phyloP scores from a whole-genome alignment of 2,329 filamentous ascomycete species.

The Sporothrix protearum region DNA sequence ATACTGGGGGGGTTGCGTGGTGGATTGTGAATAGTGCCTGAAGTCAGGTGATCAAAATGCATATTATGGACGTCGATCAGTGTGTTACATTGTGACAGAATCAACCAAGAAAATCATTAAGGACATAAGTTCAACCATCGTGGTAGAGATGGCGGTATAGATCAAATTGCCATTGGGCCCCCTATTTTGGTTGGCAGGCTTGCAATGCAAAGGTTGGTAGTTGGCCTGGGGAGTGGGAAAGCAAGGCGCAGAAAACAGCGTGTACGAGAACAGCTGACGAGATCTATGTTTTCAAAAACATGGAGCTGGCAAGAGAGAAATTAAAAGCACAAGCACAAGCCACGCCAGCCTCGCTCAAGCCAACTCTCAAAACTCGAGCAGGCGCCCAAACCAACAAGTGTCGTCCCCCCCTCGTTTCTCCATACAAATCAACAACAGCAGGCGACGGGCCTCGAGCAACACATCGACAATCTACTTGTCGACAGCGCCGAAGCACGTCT shows the following conservation, averaged over 20 bases:
- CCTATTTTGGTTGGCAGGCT: slow-evolving; percentile 13
- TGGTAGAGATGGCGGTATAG: not conserved
- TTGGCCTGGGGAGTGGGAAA: not conserved
- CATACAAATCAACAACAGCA: not conserved
- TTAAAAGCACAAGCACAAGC: not conserved
- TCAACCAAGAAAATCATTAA: slow-evolving; percentile 8
- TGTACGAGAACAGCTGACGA: slow-evolving; percentile 19
- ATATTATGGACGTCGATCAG: too few relatives aligned
- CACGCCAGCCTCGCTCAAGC: not conserved
- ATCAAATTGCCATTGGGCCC: slow-evolving; percentile 1
- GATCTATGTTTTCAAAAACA: slow-evolving; percentile 13
- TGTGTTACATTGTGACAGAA: not conserved
- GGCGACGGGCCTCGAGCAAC: not conserved
- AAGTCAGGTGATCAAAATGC: slow-evolving; percentile 7
- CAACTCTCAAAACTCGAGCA: not conserved
- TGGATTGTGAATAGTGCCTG: not conserved
- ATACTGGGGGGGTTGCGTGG: too few relatives aligned
- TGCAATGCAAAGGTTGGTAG: slow-evolving; percentile 18
- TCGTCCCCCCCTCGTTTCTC: slow-evolving; percentile 5
- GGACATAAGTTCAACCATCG: not conserved
- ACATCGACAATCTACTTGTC: slow-evolving; percentile 21
- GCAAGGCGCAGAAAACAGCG: slow-evolving; percentile 11
- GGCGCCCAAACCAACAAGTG: not conserved
- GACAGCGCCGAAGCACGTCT: slow-evolving; percentile 32
- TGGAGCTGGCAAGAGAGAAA: slow-evolving; percentile 5